Conservation (phyloP, 768 basidiomycete genomes). For the Kwoniella dejecticola region DNA sequence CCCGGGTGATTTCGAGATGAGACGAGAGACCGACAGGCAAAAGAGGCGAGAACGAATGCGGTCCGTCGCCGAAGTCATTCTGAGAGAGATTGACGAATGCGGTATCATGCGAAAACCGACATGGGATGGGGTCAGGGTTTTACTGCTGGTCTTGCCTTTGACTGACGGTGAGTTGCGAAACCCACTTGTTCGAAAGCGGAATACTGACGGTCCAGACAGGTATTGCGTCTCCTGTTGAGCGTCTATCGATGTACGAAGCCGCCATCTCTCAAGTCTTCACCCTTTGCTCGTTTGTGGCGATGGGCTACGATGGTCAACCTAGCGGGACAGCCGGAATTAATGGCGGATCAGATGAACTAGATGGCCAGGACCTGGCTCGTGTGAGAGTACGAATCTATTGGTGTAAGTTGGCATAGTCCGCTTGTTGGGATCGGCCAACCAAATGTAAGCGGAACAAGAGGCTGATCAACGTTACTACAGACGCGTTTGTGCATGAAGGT, state of each 20-base stretch:
- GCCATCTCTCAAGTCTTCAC: conserved; percentile 78
- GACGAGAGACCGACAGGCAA: conserved; percentile 51
- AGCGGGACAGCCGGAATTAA: conserved; percentile 55
- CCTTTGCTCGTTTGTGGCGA: conserved; percentile 65
- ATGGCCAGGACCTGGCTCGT: conserved; percentile 63
- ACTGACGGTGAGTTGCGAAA: conserved; percentile 69
- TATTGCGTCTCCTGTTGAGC: conserved; percentile 59
- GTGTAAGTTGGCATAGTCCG: conserved; percentile 57
- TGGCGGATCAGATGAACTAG: conserved; percentile 56
- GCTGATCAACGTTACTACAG: conserved; percentile 11
- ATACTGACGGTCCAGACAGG: too few species aligned
- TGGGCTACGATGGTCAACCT: conserved; percentile 52
- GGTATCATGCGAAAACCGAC: conserved; percentile 77
- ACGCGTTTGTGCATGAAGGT: conserved; percentile 81
- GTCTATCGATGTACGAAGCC: conserved; percentile 72
- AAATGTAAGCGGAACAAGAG: not conserved
- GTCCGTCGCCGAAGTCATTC: conserved; percentile 72
- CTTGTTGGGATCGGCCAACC: not conserved
- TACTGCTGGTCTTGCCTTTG: conserved; percentile 77
- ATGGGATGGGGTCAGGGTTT: conserved; percentile 80
- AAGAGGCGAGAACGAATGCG: conserved; percentile 58
- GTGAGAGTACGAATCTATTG: conserved; percentile 81
- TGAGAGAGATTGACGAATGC: conserved; percentile 76
- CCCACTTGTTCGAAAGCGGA: too few species aligned
- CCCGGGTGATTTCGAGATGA: conserved; percentile 58